phyloP scores from a whole-genome alignment of 2,329 filamentous ascomycete genomes.

The Sporothrix variecibatus region DNA sequence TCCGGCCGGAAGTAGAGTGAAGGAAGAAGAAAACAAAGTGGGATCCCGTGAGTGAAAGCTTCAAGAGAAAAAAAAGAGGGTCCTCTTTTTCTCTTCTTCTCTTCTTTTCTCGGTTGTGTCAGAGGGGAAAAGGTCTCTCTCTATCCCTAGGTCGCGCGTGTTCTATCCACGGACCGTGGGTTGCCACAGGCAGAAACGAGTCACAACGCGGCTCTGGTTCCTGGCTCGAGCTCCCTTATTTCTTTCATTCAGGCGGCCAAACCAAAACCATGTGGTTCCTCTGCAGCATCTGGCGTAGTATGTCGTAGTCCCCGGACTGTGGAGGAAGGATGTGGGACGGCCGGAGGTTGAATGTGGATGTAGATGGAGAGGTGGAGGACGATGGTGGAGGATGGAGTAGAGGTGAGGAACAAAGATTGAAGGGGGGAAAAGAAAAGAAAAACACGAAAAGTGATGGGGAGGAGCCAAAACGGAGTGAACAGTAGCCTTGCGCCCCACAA shows the following conservation, averaged over 20 bases:
- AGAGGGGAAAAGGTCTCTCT: not conserved
- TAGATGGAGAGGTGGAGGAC: not conserved
- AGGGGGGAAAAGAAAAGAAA: not conserved
- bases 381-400: not conserved
- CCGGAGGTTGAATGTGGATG: not conserved
- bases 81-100: not conserved
- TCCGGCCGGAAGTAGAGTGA: not conserved
- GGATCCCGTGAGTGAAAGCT: not conserved
- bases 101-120: not conserved
- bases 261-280: not conserved
- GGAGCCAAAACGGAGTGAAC: not conserved
- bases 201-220: conserved; percentile 1
- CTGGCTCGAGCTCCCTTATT: not conserved
- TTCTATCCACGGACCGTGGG: not conserved
- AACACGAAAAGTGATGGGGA: not conserved
- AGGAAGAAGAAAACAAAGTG: not conserved
- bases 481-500: conserved; percentile 13
- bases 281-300: not conserved
- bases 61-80: not conserved
- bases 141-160: not conserved
- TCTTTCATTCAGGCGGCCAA: not conserved
- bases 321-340: conserved; percentile 10
- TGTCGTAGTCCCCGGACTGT: conserved; percentile 2
- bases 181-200: not conserved
- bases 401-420: not conserved